phyloP scores from a whole-genome alignment of 371 early-diverging fungal species.

The Rhizomucor pusillus region DNA sequence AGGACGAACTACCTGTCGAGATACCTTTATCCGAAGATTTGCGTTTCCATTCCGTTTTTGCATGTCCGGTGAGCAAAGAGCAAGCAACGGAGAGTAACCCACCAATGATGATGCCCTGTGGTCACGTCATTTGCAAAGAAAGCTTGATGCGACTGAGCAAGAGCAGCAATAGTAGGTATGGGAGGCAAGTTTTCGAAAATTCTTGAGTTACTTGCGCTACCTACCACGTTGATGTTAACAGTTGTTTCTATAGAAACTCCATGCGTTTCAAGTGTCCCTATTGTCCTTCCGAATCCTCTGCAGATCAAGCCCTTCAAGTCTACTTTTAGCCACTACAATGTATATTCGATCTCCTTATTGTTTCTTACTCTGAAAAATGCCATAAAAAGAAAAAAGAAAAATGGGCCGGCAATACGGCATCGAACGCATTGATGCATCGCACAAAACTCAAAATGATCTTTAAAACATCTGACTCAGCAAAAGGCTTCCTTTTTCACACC shows the following conservation, averaged over 20 bases:
- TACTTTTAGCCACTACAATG: slow-evolving; percentile 59
- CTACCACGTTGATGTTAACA: not conserved
- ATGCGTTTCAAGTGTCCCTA: slow-evolving; percentile 94
- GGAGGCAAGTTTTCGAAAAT: slow-evolving; percentile 18
- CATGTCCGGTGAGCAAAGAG: slow-evolving; percentile 97
- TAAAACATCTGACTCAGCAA: no score
- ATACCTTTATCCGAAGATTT: slow-evolving; percentile 79
- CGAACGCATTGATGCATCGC: no score
- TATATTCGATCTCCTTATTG: not conserved
- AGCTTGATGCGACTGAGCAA: slow-evolving; percentile 80
- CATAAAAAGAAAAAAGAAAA: no score
- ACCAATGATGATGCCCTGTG: slow-evolving; percentile 98
- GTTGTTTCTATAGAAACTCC: slow-evolving; percentile 26
- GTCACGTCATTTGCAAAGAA: slow-evolving; percentile 95
- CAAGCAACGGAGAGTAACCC: slow-evolving; percentile 93
- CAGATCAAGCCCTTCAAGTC: slow-evolving; percentile 74
- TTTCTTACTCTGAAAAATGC: no score
- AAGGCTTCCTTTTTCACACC: slow-evolving; percentile 9
- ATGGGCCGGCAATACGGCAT: no score
- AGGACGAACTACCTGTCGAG: slow-evolving; percentile 90
- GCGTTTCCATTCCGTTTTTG: slow-evolving; percentile 94
- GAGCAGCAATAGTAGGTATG: slow-evolving; percentile 41
- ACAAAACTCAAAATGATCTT: no score
- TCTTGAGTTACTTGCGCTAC: not conserved
- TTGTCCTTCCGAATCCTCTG: slow-evolving; percentile 86